phyloP scores from a whole-genome alignment of 2,329 filamentous ascomycete species.

The Thermomyces lanuginosus region DNA sequence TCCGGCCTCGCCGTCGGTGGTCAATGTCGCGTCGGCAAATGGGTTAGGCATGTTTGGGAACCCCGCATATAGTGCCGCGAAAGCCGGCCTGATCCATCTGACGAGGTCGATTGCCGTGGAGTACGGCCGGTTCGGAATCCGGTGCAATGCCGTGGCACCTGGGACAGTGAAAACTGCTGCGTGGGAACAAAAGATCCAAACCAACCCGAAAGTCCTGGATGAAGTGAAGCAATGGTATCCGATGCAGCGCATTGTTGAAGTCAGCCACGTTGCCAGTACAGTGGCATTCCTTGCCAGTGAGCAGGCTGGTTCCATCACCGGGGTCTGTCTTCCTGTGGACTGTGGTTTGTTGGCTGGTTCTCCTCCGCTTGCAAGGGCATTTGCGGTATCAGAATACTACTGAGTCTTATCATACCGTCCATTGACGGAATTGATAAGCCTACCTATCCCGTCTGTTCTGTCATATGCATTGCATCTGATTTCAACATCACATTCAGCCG shows the following conservation, averaged over 20 bases:
- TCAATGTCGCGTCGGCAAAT: slow-evolving; percentile 12
- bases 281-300: slow-evolving; percentile 8
- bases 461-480: too few species aligned
- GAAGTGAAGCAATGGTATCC: slow-evolving; percentile 11
- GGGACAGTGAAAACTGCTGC: slow-evolving; percentile 9
- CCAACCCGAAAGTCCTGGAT: slow-evolving; percentile 5
- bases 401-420: slow-evolving; percentile 1
- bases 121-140: slow-evolving; percentile 20
- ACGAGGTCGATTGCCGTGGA: slow-evolving; percentile 20
- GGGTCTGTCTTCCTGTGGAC: slow-evolving; percentile 12
- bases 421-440: background rate
- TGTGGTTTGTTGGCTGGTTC: slow-evolving; percentile 12
- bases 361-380: slow-evolving; percentile 9
- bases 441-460: too few species aligned
- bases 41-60: slow-evolving; percentile 11
- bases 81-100: slow-evolving; percentile 26
- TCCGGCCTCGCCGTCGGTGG: too few species aligned
- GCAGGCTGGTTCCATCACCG: slow-evolving; percentile 5
- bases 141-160: slow-evolving; percentile 23
- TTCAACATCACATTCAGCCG: too few species aligned
- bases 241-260: slow-evolving; percentile 10
- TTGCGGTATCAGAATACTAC: slow-evolving; percentile 10
- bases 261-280: slow-evolving; percentile 13
- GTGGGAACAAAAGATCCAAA: slow-evolving; percentile 8
- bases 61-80: slow-evolving; percentile 22